Evolutionary conservation across 768 basidiomycete species (phyloP).

Genomic region (Macrolepiota albuminosa): DNA sequence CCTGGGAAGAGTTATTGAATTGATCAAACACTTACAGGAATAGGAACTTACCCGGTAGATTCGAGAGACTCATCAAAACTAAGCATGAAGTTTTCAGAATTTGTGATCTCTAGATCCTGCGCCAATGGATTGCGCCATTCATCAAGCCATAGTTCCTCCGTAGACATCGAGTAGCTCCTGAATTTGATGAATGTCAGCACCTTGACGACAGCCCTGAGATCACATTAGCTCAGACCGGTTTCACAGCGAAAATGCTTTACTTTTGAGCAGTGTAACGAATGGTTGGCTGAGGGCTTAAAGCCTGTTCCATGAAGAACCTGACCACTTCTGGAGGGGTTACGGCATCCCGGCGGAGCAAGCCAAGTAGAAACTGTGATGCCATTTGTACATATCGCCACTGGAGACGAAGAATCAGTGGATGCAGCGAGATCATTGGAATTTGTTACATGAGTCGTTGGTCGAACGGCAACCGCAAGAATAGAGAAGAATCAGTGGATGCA

Average conservation of each 20-base stretch:
- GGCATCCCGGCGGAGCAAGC: conserved; percentile 61
- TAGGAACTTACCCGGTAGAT: conserved; percentile 28
- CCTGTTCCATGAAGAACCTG: conserved; percentile 60
- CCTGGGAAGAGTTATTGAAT: conserved; percentile 15
- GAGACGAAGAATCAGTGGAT: conserved; percentile 9
- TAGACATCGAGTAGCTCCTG: conserved; percentile 61
- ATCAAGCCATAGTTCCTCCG: conserved; percentile 67
- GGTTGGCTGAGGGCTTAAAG: conserved; percentile 65
- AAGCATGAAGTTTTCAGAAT: conserved; percentile 46
- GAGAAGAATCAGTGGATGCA: conserved; percentile 20
- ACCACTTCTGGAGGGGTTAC: conserved; percentile 48
- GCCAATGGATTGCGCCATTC: conserved; percentile 66
- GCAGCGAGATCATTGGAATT: conserved; percentile 8
- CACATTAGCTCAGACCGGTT: neutral
- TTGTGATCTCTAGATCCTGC: conserved; percentile 37
- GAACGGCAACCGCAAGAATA: conserved; percentile 55
- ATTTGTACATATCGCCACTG: conserved; percentile 84
- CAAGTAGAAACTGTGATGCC: conserved; percentile 55
- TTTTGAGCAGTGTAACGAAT: conserved; percentile 62
- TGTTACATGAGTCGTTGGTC: conserved; percentile 69
- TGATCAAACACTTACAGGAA: conserved; percentile 1
- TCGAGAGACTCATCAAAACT: conserved; percentile 38
- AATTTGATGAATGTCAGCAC: conserved; percentile 68
- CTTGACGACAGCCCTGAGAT: conserved; percentile 57
- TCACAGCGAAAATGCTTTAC: conserved; percentile 27